Evolutionary conservation across 2,329 filamentous ascomycete genomes (phyloP), one percentile per base, ranked within the genome.

Genomic region (Onygena corvina): DNA sequence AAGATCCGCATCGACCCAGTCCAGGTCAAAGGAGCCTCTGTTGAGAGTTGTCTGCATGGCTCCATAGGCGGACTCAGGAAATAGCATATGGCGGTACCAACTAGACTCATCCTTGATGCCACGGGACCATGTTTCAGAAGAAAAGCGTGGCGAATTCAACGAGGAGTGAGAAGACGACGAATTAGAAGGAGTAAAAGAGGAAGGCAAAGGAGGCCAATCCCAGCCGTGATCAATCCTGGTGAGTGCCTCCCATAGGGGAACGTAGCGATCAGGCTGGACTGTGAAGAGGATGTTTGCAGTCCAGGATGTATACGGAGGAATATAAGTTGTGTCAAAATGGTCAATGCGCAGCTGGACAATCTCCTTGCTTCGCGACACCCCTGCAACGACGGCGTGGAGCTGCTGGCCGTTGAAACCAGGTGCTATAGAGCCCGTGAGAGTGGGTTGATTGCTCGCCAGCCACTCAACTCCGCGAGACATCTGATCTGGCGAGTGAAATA

Each of bases 181-280:
- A n/a, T n/a, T n/a, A 16, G 35, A 40, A 9, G 35, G 35, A 75
- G 72, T 0, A 70, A 72, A 7, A 67, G 76, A 9, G 65, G 71
- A 7, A 64, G 71, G 8, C 73, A 75, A 44, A 63, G 73, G 33
- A 65, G 69, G 4, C 79, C 81, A 53, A 74, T 73, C 30, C 62
- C 68, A 9, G 69, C 70, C 53, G 20, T 46, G 47, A n/a, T 45
- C 46, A 14, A 56, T 50, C 21, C 42, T 48, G 18, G 47, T 42
- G 29, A 59, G 46, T 27, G 55, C 55, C 52, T 59, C 53, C 50
- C 57, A 59, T 16, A 58, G 42, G 11, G 56, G 53, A 12, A 52
- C 46, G 31, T 53, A 53, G 4, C 42, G 47, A 35, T 53, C 46
- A 14, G 44, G 47, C 34, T 58, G 58, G 4, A 58, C 47, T 12